phyloP scores from a whole-genome alignment of 768 basidiomycete genomes.

The Pilatotrama ljubarskyi region DNA sequence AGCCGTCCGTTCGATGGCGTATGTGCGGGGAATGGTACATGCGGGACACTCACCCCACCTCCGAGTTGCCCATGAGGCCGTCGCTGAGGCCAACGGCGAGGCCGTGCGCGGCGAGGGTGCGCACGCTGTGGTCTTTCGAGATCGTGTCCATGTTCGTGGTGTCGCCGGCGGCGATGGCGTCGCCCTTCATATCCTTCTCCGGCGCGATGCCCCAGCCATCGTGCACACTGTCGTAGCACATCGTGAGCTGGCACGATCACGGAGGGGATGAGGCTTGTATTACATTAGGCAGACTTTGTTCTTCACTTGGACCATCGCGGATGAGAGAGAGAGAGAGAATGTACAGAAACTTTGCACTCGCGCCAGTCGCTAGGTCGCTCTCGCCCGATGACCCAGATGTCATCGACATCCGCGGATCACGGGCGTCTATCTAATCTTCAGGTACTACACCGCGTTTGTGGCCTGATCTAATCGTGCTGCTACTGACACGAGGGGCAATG shows the following conservation, averaged over 20 bases:
- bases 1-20: slow-evolving; percentile 1
- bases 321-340: background rate
- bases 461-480: background rate
- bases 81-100: slow-evolving; percentile 91
- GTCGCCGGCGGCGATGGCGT: slow-evolving; percentile 82
- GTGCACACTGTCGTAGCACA: slow-evolving; percentile 62
- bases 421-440: slow-evolving; percentile 8
- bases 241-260: background rate
- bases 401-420: background rate
- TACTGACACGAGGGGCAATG: too few relatives aligned
- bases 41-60: slow-evolving; percentile 90
- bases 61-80: slow-evolving; percentile 97
- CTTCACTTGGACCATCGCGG: slow-evolving; percentile 56
- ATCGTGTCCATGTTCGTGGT: slow-evolving; percentile 92
- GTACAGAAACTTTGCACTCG: background rate
- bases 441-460: background rate
- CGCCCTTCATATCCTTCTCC: slow-evolving; percentile 71
- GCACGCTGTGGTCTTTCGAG: slow-evolving; percentile 70
- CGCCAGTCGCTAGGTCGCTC: background rate
- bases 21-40: background rate
- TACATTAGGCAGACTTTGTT: slow-evolving; percentile 93
- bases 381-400: background rate
- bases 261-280: slow-evolving; percentile 28
- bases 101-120: slow-evolving; percentile 80
- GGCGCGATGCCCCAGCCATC: slow-evolving; percentile 92